Evolutionary conservation across 2,329 filamentous ascomycete species (phyloP).

Genomic region (Exophiala xenobiotica): DNA sequence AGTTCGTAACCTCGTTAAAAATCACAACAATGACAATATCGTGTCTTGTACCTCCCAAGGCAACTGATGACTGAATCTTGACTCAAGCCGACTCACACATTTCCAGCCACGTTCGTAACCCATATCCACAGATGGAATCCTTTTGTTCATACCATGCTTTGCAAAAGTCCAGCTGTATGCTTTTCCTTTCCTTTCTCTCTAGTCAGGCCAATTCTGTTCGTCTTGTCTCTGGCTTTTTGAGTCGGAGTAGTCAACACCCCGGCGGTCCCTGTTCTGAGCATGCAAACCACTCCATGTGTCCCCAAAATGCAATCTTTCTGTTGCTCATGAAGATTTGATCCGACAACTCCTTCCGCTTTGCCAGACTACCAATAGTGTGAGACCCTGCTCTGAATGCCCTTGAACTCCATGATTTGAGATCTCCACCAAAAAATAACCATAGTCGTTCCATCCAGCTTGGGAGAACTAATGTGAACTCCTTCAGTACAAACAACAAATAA

Average conservation of each 20-base stretch:
- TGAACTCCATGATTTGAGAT: background rate
- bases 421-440: background rate
- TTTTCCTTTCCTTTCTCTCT: no score
- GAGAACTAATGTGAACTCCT: background rate
- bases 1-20: no score
- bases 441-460: background rate
- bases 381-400: background rate
- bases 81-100: no score
- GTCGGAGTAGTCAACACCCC: no score
- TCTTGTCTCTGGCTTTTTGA: background rate
- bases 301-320: no score
- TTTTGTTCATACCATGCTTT: no score
- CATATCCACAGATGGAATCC: no score
- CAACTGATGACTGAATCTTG: no score
- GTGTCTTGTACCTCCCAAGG: no score
- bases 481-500: background rate
- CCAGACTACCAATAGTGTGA: background rate
- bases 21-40: no score
- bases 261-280: background rate
- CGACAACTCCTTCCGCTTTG: background rate
- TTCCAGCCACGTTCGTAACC: no score
- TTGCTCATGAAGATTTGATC: background rate
- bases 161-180: no score
- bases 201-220: conserved; percentile 1
- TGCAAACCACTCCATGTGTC: background rate